Percentiles rank a stretch among this genome's conserved stretches.
These are phyloP conservation scores for Rhizoclosmatium globosum DNA, from an alignment of 192 early-diverging fungal species.

Conservation along the genomic window DNA sequence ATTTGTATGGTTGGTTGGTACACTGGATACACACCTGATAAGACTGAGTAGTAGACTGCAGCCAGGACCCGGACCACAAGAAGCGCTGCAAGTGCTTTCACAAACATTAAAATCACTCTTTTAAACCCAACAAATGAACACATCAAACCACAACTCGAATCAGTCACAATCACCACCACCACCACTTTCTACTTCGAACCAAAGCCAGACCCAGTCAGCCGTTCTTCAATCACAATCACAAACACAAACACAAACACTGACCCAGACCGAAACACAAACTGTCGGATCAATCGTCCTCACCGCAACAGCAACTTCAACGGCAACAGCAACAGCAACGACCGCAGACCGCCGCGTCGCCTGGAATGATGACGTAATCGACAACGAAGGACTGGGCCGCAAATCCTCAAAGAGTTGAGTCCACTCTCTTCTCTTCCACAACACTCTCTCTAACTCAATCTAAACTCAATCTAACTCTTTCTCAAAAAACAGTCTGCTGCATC, in stretches of 20 bases:
- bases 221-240: not conserved
- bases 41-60: not conserved
- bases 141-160: not conserved
- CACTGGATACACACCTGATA: not conserved
- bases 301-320: conserved; percentile 31
- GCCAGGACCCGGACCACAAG: not conserved
- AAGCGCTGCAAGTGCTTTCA: not conserved
- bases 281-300: not conserved
- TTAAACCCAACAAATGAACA: not conserved
- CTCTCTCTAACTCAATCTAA: not conserved
- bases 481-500: conserved; percentile 73
- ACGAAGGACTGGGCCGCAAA: conserved; percentile 75
- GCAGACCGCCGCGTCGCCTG: conserved; percentile 62
- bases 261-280: not conserved
- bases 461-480: not conserved
- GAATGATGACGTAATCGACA: conserved; percentile 72
- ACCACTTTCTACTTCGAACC: not conserved
- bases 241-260: not conserved
- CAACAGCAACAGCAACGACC: conserved; percentile 56
- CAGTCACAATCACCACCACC: not conserved
- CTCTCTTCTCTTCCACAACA: not conserved
- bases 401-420: conserved; percentile 69
- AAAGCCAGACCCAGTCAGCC: not conserved
- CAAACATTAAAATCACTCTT: not conserved
- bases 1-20: too few species aligned